Conservation (phyloP, 257 asterid genomes). For the Jacaranda copaia region DNA sequence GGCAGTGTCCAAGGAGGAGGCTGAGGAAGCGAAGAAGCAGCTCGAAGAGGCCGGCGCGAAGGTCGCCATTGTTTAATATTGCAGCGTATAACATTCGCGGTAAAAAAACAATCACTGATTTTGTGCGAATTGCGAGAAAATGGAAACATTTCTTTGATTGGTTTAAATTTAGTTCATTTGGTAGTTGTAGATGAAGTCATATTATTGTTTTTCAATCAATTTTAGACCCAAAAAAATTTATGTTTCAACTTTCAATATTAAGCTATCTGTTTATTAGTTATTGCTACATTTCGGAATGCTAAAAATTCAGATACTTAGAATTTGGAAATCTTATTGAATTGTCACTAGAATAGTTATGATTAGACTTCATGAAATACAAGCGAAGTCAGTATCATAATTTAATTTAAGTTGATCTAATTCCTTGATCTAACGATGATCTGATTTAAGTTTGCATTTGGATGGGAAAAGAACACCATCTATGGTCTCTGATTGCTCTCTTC, state of each 20-base stretch:
- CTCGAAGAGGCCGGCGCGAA: slow-evolving; percentile 88
- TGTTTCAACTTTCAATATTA: not conserved
- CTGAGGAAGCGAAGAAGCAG: slow-evolving; percentile 86
- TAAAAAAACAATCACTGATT: not conserved
- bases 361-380: too few relatives aligned
- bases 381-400: too few relatives aligned
- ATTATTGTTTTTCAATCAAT: slow-evolving; percentile 18
- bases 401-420: too few relatives aligned
- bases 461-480: too few relatives aligned
- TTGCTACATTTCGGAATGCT: not conserved
- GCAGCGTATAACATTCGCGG: slow-evolving; percentile 29
- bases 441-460: too few relatives aligned
- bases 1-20: slow-evolving; percentile 76
- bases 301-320: not conserved
- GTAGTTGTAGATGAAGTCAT: slow-evolving; percentile 39
- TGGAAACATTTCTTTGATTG: not conserved
- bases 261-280: not conserved
- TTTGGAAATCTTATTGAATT: not conserved
- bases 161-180: not conserved
- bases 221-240: not conserved
- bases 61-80: slow-evolving; percentile 52
- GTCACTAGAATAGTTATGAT: too few relatives aligned
- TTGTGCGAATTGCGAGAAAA: not conserved
- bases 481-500: too few relatives aligned
- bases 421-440: too few relatives aligned